Base-by-base conservation (phyloP, 2,329 filamentous ascomycete genomes). In the Penicillium sp. region DNA sequence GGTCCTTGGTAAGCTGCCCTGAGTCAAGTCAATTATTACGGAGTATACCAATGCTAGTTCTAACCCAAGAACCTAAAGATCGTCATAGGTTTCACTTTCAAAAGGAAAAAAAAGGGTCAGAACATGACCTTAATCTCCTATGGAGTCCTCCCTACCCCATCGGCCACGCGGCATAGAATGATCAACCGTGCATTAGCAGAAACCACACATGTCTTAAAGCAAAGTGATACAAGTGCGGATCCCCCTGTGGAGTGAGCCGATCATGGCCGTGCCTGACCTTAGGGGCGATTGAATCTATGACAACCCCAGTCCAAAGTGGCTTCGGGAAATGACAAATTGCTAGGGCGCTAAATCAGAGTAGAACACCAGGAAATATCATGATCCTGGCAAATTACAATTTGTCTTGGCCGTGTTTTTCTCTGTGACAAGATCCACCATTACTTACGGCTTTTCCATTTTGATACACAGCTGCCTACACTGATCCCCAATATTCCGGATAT, bases 191-290 rank as follows among this genome's bases (percentile, higher is more conserved):
- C 22, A 31, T 29, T 20, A 42, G 53, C 22, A 39, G 47, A 44
- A 35, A 29, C 38, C 10, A n/a, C n/a, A 53, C 26, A 53, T 48
- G 18, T 55, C 29, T 39, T 50, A 10, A 20, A 46, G 31, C 49
- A 35, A 35, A 37, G 3, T 43, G 35, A 32, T 55, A 26, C 32
- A 38, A 18, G 10, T 52, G 48, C 53, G 48, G 53, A 56, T 52
- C 48, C 48, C 40, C 40, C 16, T 44, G 46, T 43, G 53, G 52
- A 44, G 46, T 38, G 38, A 43, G 45, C 11, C 46, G 46, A 55
- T 55, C 53, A 43, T 29, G 20, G 22, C 18, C 37, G 39, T 52
- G 49, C 38, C 49, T 37, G 40, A 26, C 8, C 13, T 40, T 43
- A 52, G 24, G 39, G 50, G 20, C 50, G 42, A 53, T 40, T 47